Evolutionary conservation across 2,329 filamentous ascomycete species (phyloP).

Genomic region (Alternaria gaisen): DNA sequence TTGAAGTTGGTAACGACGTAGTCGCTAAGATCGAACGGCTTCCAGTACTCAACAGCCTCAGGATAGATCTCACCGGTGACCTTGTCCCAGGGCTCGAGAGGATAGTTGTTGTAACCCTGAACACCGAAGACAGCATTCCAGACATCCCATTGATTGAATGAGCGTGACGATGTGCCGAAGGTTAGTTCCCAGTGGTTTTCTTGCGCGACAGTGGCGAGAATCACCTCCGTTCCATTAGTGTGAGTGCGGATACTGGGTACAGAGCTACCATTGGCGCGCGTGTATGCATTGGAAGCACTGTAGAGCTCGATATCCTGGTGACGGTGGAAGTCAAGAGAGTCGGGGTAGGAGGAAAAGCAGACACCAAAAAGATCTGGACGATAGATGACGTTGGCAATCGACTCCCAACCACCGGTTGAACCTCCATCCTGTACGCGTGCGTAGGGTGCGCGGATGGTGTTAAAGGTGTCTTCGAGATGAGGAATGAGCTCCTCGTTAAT

Average conservation of each 20-base stretch:
- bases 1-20: constrained; percentile 49
- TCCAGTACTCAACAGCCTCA: constrained; percentile 50
- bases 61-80: constrained; percentile 52
- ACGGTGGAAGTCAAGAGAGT: constrained; percentile 49
- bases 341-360: constrained; percentile 51
- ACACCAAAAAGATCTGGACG: constrained; percentile 51
- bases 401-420: constrained; percentile 51
- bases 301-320: constrained; percentile 52
- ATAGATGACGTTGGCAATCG: constrained; percentile 49
- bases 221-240: constrained; percentile 37
- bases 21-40: constrained; percentile 47
- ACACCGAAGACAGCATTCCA: constrained; percentile 52
- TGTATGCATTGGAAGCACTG: constrained; percentile 40
- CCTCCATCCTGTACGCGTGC: constrained; percentile 52
- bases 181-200: constrained; percentile 53
- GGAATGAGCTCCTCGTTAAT: constrained; percentile 54
- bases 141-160: constrained; percentile 49
- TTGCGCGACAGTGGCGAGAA: constrained; percentile 36
- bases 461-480: constrained; percentile 44
- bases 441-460: constrained; percentile 49
- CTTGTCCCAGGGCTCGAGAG: constrained; percentile 53
- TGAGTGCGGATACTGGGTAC: constrained; percentile 45
- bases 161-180: constrained; percentile 47
- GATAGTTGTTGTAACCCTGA: constrained; percentile 51
- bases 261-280: constrained; percentile 37